A percentile compares a stretch with the other conserved stretches of the same genome.
These are phyloP conservation scores for Chalciporus pseudorubinellus DNA, from an alignment of 768 basidiomycete species.

Conservation along the genomic window DNA sequence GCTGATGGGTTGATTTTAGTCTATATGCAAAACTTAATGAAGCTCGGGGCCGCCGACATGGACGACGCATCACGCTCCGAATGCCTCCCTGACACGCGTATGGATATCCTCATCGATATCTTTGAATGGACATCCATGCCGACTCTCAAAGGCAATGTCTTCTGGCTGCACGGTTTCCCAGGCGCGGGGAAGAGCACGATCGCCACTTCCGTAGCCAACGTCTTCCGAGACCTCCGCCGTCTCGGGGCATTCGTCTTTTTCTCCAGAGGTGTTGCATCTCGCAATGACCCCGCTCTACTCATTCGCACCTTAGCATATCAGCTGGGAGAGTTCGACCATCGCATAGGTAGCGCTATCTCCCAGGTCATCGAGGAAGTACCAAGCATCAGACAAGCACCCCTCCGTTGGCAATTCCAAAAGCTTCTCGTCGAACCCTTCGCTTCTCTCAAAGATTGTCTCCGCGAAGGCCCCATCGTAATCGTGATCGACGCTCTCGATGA, in stretches of 20 bases:
- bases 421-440: constrained; percentile 33
- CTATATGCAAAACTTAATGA: constrained; percentile 21
- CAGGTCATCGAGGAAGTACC: constrained; percentile 25
- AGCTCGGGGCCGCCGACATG: constrained; percentile 31
- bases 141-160: constrained; percentile 19
- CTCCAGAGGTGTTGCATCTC: constrained; percentile 28
- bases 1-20: not conserved
- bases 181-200: constrained; percentile 38
- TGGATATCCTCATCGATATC: constrained; percentile 28
- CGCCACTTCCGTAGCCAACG: constrained; percentile 34
- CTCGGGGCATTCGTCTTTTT: constrained; percentile 39
- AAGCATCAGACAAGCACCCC: constrained; percentile 28
- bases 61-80: constrained; percentile 22
- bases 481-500: constrained; percentile 39
- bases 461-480: constrained; percentile 29
- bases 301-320: constrained; percentile 37
- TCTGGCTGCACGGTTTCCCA: constrained; percentile 36
- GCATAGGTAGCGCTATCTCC: constrained; percentile 27
- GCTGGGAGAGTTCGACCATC: constrained; percentile 32
- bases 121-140: constrained; percentile 26
- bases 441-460: constrained; percentile 12
- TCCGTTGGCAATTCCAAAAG: constrained; percentile 33
- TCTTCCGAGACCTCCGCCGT: constrained; percentile 30
- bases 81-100: constrained; percentile 33
- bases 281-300: constrained; percentile 30